phyloP scores from a whole-genome alignment of 2,329 filamentous ascomycete species.

The Myriangium duriaei region DNA sequence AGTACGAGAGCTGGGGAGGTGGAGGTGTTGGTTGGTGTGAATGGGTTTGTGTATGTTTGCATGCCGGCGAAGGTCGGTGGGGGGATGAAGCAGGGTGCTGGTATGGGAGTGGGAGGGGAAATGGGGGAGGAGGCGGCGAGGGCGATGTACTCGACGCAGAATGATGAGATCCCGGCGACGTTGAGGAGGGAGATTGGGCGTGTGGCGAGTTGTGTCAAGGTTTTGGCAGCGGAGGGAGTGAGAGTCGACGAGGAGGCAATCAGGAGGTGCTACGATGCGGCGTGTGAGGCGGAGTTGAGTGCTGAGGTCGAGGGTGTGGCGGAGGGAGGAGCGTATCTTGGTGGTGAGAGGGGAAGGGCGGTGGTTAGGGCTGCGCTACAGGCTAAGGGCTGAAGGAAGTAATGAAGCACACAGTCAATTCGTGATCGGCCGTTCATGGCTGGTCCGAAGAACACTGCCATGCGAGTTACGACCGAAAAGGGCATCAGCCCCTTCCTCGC shows the following conservation, averaged over 20 bases:
- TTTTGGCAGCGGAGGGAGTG: conserved; percentile 68
- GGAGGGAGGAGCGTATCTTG: conserved; percentile 32
- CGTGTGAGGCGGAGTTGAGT: conserved; percentile 57
- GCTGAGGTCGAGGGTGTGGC: conserved; percentile 36
- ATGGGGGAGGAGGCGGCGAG: conserved; percentile 78
- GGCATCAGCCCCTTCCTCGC: too few relatives aligned
- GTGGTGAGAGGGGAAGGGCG: conserved; percentile 24
- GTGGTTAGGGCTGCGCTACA: conserved; percentile 24
- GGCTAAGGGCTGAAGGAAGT: not conserved
- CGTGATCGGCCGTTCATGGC: too few relatives aligned
- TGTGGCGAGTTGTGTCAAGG: conserved; percentile 66
- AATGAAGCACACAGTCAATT: too few relatives aligned
- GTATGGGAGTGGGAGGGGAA: conserved; percentile 55
- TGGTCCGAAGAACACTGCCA: too few relatives aligned
- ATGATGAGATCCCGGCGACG: conserved; percentile 64
- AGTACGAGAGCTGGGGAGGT: conserved; percentile 55
- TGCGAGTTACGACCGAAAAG: too few relatives aligned
- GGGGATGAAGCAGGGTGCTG: conserved; percentile 36
- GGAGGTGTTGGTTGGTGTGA: conserved; percentile 83
- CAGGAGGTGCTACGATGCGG: conserved; percentile 67
- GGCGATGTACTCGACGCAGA: conserved; percentile 88
- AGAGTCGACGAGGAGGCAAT: conserved; percentile 87
- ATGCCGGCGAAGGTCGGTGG: conserved; percentile 60
- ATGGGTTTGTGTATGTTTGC: conserved; percentile 72
- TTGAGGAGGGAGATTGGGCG: conserved; percentile 82